Conservation (phyloP, 2,329 filamentous ascomycete genomes). For the Cordyceps farinosa region DNA sequence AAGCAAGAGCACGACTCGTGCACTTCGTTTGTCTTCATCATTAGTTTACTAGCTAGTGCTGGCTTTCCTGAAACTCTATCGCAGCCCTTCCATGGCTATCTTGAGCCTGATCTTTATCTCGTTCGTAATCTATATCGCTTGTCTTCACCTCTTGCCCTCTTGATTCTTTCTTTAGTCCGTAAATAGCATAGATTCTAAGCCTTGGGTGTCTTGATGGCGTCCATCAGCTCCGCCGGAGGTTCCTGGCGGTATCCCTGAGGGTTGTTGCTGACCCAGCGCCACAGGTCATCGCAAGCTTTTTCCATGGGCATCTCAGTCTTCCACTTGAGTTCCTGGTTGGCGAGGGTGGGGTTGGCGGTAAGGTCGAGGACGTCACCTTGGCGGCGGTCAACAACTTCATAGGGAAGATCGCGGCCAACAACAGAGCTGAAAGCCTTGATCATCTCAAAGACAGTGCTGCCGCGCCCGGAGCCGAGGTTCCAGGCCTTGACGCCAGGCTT, state of each 20-base stretch:
- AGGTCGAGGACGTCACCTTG: slow-evolving; percentile 91
- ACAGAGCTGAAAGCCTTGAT: slow-evolving; percentile 88
- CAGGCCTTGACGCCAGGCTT: slow-evolving; percentile 89
- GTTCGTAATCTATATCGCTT: slow-evolving; percentile 16
- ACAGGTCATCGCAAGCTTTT: slow-evolving; percentile 88
- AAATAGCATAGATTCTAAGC: slow-evolving; percentile 22
- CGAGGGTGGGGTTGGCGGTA: slow-evolving; percentile 83
- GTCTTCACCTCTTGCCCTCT: slow-evolving; percentile 21
- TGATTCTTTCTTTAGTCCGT: slow-evolving; percentile 5
- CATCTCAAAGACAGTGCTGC: slow-evolving; percentile 96
- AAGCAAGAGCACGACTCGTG: neutral
- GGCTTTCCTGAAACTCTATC: neutral
- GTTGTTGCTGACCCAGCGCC: slow-evolving; percentile 97
- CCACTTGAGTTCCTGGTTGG: slow-evolving; percentile 88
- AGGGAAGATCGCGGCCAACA: slow-evolving; percentile 80
- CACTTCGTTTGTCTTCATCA: neutral
- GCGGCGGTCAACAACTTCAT: slow-evolving; percentile 78
- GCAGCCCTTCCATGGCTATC: neutral
- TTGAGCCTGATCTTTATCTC: neutral
- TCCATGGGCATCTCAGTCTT: slow-evolving; percentile 88
- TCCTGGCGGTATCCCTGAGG: slow-evolving; percentile 90
- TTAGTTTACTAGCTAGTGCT: neutral
- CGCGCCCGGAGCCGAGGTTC: slow-evolving; percentile 93
- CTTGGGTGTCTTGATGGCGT: slow-evolving; percentile 49
- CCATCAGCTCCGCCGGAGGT: slow-evolving; percentile 78